phyloP scores from a whole-genome alignment of 78 protist genomes.

The Fonticula alba region DNA sequence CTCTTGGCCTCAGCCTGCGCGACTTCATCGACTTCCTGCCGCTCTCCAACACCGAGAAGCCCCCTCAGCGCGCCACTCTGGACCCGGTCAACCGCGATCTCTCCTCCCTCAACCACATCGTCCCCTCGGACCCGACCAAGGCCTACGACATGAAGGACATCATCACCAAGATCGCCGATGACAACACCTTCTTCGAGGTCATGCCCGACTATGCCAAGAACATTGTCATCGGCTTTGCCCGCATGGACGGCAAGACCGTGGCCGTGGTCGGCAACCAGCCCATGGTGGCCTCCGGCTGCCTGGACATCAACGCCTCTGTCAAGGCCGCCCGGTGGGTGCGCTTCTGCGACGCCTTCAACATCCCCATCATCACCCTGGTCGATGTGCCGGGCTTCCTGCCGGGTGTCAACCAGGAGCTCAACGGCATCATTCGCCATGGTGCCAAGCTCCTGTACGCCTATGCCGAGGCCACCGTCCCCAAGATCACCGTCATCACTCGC shows the following conservation, averaged over 20 bases:
- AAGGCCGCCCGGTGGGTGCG: slow-evolving; percentile 80
- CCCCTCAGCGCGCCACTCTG: slow-evolving; percentile 40
- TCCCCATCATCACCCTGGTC: slow-evolving; percentile 86
- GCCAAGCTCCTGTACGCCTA: slow-evolving; percentile 94
- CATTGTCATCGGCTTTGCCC: slow-evolving; percentile 72
- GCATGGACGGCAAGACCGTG: slow-evolving; percentile 86
- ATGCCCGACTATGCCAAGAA: slow-evolving; percentile 79
- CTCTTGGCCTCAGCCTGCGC: slow-evolving; percentile 15
- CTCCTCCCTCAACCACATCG: slow-evolving; percentile 10
- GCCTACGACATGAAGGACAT: slow-evolving; percentile 89
- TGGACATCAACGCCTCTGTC: slow-evolving; percentile 82
- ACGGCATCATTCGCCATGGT: slow-evolving; percentile 86
- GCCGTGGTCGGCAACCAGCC: slow-evolving; percentile 96
- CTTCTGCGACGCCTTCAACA: slow-evolving; percentile 90
- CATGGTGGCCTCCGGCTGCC: slow-evolving; percentile 68
- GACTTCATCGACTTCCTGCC: slow-evolving; percentile 58
- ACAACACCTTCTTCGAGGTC: slow-evolving; percentile 73
- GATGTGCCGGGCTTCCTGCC: slow-evolving; percentile 99
- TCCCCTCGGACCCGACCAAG: slow-evolving; percentile 62
- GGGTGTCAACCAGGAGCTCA: slow-evolving; percentile 33
- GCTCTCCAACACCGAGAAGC: slow-evolving; percentile 30
- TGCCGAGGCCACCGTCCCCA: slow-evolving; percentile 96
- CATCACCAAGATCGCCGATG: slow-evolving; percentile 52
- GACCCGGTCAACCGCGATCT: slow-evolving; percentile 30
- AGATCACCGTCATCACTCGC: slow-evolving; percentile 78